Evolutionary conservation across 75 land plant species (phyloP), one percentile per base, ranked within the genome.

Genomic region (Cryptomeria japonica): DNA sequence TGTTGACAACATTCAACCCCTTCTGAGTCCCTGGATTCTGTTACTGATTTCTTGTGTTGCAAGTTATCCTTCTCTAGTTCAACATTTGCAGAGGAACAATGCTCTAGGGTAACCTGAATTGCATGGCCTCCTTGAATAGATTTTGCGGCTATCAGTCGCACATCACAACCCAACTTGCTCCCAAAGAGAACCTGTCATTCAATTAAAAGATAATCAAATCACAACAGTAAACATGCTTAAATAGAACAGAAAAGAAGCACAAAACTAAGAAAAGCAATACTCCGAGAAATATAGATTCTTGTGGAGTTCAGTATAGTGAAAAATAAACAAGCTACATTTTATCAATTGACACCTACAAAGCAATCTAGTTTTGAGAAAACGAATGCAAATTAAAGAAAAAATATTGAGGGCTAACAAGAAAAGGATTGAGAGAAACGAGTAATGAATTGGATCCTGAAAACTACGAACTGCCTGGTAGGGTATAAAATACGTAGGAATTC

Each of bases 151-250:
- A 90, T 89, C 83, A 93, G 83, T 49, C 88, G 86, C 83, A 93
- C 90, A 68, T 88, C 91, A 84, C 89, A 93, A 25, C 88, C 92
- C 32, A 58, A 46, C 49, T 80, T 89, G 36, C 72, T 47, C 32
- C 92, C 92, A 91, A 91, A 93, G 10, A 88, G 86, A 32, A 93
- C 91, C 93, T 93, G 87, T 46, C 47, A 82, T 39, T 46, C 53
- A 82, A 18, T 22, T 51, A 76, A 37, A 37, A 49, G 53, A 68
- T 75, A 75, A 75, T 75, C 32, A 44, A 12, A 82, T 82, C 84
- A 82, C 13, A 41, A 82, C 34, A 82, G 46, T 16, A 46, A 44
- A 82, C 34, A 25, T n/a, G 32, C 49, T 82, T 82, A 16, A 42
- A 46, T 28, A 82, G 51, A 46, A 3, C 42, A n/a, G 44, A 12